Evolutionary conservation across 192 early-diverging fungal species (phyloP).

Genomic region (Rhizophagus prolifer): DNA sequence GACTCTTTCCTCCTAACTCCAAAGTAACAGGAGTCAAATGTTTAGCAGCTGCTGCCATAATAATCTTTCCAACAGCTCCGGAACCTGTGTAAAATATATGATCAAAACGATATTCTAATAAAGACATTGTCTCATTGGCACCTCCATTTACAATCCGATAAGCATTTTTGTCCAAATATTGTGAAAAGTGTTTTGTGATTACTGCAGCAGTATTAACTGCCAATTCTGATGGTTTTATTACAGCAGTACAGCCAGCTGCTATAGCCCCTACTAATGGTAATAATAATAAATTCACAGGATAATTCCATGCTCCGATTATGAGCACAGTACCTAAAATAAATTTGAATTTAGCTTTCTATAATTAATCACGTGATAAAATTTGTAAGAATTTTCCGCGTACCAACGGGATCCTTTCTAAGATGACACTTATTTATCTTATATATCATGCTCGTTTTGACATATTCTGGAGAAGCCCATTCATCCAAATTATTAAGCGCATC

Average conservation of each 20-base stretch:
- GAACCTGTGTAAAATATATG: slow-evolving; percentile 94
- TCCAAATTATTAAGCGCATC: slow-evolving; percentile 60
- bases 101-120: slow-evolving; percentile 82
- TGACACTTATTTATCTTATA: slow-evolving; percentile 48
- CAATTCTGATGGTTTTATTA: slow-evolving; percentile 89
- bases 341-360: background rate
- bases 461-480: slow-evolving; percentile 50
- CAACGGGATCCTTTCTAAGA: slow-evolving; percentile 75
- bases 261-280: slow-evolving; percentile 79
- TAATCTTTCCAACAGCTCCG: slow-evolving; percentile 73
- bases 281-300: slow-evolving; percentile 61
- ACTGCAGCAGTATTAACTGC: slow-evolving; percentile 61
- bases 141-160: slow-evolving; percentile 76
- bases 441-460: slow-evolving; percentile 39
- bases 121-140: slow-evolving; percentile 65
- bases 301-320: slow-evolving; percentile 57
- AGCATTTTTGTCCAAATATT: slow-evolving; percentile 70
- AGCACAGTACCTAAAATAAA: slow-evolving; percentile 33
- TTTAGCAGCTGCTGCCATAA: slow-evolving; percentile 83
- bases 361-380: background rate
- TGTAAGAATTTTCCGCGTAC: slow-evolving; percentile 27
- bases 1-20: slow-evolving; percentile 93
- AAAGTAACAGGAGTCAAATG: slow-evolving; percentile 85
- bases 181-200: slow-evolving; percentile 61
- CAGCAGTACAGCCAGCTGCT: slow-evolving; percentile 84